Evolutionary conservation across 805 yeast genomes (phyloP).

Genomic region (Ogataea salicorniae): DNA sequence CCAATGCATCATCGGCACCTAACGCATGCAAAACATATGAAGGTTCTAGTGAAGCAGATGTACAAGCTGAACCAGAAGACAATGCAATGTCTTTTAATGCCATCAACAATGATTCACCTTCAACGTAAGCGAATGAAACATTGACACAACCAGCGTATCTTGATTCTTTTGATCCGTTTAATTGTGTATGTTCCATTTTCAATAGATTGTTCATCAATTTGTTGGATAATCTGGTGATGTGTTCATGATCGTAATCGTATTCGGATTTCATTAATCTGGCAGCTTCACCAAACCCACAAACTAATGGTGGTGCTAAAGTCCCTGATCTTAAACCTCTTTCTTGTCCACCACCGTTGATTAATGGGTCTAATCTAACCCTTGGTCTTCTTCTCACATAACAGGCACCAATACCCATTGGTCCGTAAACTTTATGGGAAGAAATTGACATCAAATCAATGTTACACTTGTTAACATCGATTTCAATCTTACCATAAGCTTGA

Average conservation of each 20-base stretch:
- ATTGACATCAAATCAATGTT: slow-evolving; percentile 91
- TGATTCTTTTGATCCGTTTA: slow-evolving; percentile 76
- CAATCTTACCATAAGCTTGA: slow-evolving; percentile 93
- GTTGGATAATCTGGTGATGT: slow-evolving; percentile 66
- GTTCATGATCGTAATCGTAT: slow-evolving; percentile 63
- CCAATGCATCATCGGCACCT: slow-evolving; percentile 97
- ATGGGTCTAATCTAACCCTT: slow-evolving; percentile 92
- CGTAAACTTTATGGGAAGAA: slow-evolving; percentile 94
- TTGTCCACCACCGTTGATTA: slow-evolving; percentile 97
- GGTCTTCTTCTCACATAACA: slow-evolving; percentile 95
- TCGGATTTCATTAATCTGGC: slow-evolving; percentile 78
- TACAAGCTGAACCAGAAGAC: slow-evolving; percentile 96
- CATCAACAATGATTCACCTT: slow-evolving; percentile 96
- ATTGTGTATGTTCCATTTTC: slow-evolving; percentile 78
- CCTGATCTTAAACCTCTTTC: slow-evolving; percentile 98
- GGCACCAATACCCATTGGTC: slow-evolving; percentile 98
- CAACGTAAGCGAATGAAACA: slow-evolving; percentile 93
- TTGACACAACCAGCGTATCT: slow-evolving; percentile 94
- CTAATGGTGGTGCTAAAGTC: slow-evolving; percentile 93
- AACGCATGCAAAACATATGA: slow-evolving; percentile 94
- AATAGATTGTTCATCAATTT: slow-evolving; percentile 70
- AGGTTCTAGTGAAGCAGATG: slow-evolving; percentile 97
- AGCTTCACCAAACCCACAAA: slow-evolving; percentile 96
- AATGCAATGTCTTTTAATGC: slow-evolving; percentile 96
- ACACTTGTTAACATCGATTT: slow-evolving; percentile 86